Base-by-base conservation (phyloP, 805 yeast species). In the Wickerhamomyces canadensis region DNA sequence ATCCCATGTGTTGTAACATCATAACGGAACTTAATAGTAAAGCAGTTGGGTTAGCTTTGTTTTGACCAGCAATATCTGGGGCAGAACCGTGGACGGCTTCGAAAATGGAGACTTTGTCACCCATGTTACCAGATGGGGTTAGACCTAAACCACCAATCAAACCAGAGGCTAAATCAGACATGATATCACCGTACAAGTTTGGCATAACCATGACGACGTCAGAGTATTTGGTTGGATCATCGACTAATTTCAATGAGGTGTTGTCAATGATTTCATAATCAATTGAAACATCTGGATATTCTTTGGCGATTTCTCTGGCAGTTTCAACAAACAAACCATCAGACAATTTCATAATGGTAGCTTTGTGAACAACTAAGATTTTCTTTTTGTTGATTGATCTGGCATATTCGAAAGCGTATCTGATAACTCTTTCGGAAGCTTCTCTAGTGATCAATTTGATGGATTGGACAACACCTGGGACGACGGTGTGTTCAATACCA, bases 51-150 rank as follows among this genome's bases (percentile, higher is more conserved):
- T 93, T 93, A 49, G 98, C 98, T 64, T 86, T 78, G 62, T 95
- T 94, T 76, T 93, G 87, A 61, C 98, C 98, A 46, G 98, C 98
- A 60, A 93, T 93, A 66, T 93, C 98, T 55, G 98, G 98, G 47
- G 98, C 98, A 41, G 98, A 89, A 65, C 98, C 98, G 67, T 93
- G 98, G 60, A 93, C 98, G 49, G 98, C 98, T 78, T 93, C 98
- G 65, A 93, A 93, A 63, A 93, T 91, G 40, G 97, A 87, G 47
- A 91, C 95, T 64, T 85, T 82, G 75, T 87, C 86, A 74, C 98
- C 98, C 89, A 93, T 93, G 80, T 93, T 93, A 65, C 96, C 98
- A 43, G 96, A 87, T 51, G 98, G 98, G 45, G 98, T 93, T 65
- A 93, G 79, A 70, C 98, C 98, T 60, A 91, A 78, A 62, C 98